phyloP scores from a whole-genome alignment of 192 early-diverging fungal species.

The Coemansia sp. region DNA sequence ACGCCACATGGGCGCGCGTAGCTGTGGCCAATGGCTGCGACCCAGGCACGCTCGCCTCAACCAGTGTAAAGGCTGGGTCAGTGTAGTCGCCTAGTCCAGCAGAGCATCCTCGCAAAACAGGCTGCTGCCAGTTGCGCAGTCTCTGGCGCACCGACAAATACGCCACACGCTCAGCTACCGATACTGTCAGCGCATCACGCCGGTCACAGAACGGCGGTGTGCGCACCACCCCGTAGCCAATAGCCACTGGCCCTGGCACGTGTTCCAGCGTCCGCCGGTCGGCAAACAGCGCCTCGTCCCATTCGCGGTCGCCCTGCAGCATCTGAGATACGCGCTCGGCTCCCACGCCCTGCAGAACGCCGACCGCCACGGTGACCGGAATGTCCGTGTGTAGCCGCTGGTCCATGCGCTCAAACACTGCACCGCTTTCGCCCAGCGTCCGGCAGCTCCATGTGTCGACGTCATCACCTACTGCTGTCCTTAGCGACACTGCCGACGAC shows the following conservation, averaged over 20 bases:
- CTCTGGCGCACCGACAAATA: constrained; percentile 33
- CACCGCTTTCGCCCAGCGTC: neutral
- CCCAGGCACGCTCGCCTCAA: constrained; percentile 49
- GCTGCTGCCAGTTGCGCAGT: constrained; percentile 31
- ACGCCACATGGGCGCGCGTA: constrained; percentile 19
- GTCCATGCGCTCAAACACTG: constrained; percentile 19
- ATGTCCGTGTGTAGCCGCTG: constrained; percentile 21
- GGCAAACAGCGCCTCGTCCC: constrained; percentile 30
- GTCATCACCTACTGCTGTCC: constrained; percentile 12
- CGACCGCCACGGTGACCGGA: constrained; percentile 26
- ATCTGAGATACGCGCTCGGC: constrained; percentile 7
- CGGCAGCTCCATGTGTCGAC: neutral
- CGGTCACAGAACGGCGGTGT: constrained; percentile 26
- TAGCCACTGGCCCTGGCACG: constrained; percentile 8
- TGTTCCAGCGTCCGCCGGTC: constrained; percentile 23
- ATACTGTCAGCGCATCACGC: constrained; percentile 41
- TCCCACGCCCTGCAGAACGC: constrained; percentile 25
- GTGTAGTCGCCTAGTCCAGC: constrained; percentile 23
- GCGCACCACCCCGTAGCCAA: constrained; percentile 20
- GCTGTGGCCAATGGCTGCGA: constrained; percentile 39
- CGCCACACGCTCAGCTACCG: constrained; percentile 7
- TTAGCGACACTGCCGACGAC: constrained; percentile 12
- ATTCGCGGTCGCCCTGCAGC: constrained; percentile 11
- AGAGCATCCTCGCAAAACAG: neutral
- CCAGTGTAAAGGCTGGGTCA: constrained; percentile 24